A percentile compares a stretch with the other conserved stretches of the same genome.
Conservation (phyloP, 768 basidiomycete species). For the Gelatoporia subvermispora region DNA sequence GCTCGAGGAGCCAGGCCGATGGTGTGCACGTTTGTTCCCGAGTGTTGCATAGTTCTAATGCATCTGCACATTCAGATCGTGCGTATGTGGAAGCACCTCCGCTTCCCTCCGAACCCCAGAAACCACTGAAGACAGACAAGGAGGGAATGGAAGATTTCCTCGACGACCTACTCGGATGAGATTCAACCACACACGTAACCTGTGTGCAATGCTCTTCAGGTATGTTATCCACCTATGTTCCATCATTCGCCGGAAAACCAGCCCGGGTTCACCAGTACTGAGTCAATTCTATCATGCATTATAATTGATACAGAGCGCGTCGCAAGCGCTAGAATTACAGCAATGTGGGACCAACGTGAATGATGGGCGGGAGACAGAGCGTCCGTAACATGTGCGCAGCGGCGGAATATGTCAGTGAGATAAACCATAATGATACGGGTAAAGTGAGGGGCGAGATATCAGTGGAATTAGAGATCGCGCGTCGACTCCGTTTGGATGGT, state of each 20-base stretch:
- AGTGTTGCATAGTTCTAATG: conserved; percentile 7
- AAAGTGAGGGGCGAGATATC: too few relatives aligned
- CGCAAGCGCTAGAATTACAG: too few relatives aligned
- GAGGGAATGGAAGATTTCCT: conserved; percentile 67
- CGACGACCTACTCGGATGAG: conserved; percentile 55
- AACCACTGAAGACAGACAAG: conserved; percentile 39
- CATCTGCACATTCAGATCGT: conserved; percentile 21
- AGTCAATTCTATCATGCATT: too few relatives aligned
- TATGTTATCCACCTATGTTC: too few relatives aligned
- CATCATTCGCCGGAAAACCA: background rate
- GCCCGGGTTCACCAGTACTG: too few relatives aligned
- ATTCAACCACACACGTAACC: background rate
- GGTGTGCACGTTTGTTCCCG: background rate
- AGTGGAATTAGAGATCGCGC: too few relatives aligned
- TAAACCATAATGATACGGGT: background rate
- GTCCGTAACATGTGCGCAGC: background rate
- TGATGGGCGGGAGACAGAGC: background rate
- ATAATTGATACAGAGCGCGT: too few relatives aligned
- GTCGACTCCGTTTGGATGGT: conserved; percentile 2
- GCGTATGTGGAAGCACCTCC: conserved; percentile 46
- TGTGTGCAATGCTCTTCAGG: too few relatives aligned
- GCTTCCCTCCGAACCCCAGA: conserved; percentile 35
- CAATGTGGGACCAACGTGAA: too few relatives aligned
- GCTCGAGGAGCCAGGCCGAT: background rate
- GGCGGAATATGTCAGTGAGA: background rate